Percentiles rank a stretch among this genome's conserved stretches.
Evolutionary conservation across 202 grass and related monocot genomes (phyloP).

Genomic region (Schoenoplectus triqueter): DNA sequence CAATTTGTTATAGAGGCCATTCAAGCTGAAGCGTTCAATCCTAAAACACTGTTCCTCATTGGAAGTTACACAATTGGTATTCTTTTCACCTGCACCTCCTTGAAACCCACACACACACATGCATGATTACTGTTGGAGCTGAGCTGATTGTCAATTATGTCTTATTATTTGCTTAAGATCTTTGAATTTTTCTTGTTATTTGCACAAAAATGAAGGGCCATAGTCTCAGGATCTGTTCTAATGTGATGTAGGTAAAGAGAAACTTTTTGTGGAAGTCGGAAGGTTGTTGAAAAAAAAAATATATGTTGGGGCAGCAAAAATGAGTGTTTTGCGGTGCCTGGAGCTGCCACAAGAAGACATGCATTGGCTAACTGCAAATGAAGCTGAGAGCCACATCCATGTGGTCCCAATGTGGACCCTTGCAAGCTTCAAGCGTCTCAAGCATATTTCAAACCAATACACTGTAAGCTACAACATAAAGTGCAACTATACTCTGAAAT

Average conservation of each 20-base stretch:
- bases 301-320: conserved; percentile 77
- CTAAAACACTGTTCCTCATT: conserved; percentile 89
- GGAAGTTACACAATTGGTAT: conserved; percentile 96
- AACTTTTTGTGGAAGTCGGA: conserved; percentile 77
- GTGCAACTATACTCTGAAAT: neutral
- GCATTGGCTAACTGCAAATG: conserved; percentile 88
- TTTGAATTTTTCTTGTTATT: no score
- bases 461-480: conserved; percentile 50
- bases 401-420: conserved; percentile 96
- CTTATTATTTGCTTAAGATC: neutral
- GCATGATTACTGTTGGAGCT: conserved; percentile 8
- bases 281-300: conserved; percentile 78
- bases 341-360: conserved; percentile 78
- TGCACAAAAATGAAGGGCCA: neutral
- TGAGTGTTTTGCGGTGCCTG: conserved; percentile 68
- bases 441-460: conserved; percentile 79
- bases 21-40: conserved; percentile 96
- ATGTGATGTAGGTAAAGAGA: conserved; percentile 73
- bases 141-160: neutral
- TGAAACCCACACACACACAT: neutral
- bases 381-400: conserved; percentile 90
- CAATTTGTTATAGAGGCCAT: conserved; percentile 95
- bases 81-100: conserved; percentile 10
- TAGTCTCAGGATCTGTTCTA: neutral
- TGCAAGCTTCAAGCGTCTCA: conserved; percentile 91